These are phyloP conservation scores for Ceratobasidium papillatum DNA, from an alignment of 1,284 basidiomycete genomes.

Conservation along the genomic window DNA sequence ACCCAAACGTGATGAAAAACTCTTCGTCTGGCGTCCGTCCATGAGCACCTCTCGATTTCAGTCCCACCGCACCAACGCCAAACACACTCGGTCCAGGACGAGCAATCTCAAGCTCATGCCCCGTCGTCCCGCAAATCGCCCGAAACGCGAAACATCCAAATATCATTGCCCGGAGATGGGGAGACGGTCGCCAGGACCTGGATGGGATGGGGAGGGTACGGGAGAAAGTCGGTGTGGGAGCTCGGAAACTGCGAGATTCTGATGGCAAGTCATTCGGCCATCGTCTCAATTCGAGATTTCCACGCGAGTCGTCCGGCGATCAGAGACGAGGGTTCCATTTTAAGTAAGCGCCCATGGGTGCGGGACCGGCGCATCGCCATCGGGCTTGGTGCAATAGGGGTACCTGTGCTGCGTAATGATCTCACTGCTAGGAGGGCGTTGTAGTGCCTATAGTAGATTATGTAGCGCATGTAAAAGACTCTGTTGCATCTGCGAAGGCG, in stretches of 20 bases:
- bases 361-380: neutral
- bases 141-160: conserved; percentile 20
- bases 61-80: neutral
- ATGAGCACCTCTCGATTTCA: neutral
- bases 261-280: conserved; percentile 17
- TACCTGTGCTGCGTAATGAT: too few relatives aligned
- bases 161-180: neutral
- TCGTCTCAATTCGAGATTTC: neutral
- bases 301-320: neutral
- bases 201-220: neutral
- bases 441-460: too few relatives aligned
- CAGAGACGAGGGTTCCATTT: neutral
- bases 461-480: too few relatives aligned
- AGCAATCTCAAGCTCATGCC: neutral
- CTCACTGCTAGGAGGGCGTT: too few relatives aligned
- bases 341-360: neutral
- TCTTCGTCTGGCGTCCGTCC: conserved; percentile 20
- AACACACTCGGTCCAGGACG: neutral
- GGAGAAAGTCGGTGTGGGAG: neutral
- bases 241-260: neutral
- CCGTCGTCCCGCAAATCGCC: conserved; percentile 1
- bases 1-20: conserved; percentile 26
- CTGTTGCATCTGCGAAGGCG: too few relatives aligned
- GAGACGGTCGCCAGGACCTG: neutral
- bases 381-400: neutral